Percentiles rank a stretch among this genome's conserved stretches.
Evolutionary conservation across 345 rosid genomes (phyloP).

Genomic region (Heritiera fomes): DNA sequence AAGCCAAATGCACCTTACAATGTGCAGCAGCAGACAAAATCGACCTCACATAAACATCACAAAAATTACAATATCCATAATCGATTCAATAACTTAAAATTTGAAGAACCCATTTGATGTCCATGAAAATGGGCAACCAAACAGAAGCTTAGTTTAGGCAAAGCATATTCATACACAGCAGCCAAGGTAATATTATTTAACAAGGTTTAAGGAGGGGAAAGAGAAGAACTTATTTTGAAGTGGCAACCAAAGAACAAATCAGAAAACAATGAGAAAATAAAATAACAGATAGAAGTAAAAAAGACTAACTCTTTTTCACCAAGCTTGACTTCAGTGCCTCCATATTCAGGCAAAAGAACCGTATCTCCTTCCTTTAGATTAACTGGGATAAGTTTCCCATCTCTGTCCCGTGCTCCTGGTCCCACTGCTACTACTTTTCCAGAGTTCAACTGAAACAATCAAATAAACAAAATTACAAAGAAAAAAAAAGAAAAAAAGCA

Average conservation of each 20-base stretch:
- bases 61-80: neutral
- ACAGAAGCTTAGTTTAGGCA: neutral
- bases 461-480: neutral
- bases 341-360: slow-evolving; percentile 74
- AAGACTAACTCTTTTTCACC: slow-evolving; percentile 71
- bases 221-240: too few relatives aligned
- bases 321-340: slow-evolving; percentile 78
- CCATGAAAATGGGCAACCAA: neutral
- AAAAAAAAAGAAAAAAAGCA: neutral
- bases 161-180: neutral
- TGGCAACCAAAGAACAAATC: neutral
- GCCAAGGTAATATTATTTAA: too few relatives aligned
- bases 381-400: slow-evolving; percentile 66
- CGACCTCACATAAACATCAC: neutral
- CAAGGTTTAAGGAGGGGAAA: neutral
- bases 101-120: neutral
- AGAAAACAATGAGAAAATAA: neutral
- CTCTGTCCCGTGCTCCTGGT: slow-evolving; percentile 59
- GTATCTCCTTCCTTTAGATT: slow-evolving; percentile 78
- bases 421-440: slow-evolving; percentile 81
- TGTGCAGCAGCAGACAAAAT: neutral
- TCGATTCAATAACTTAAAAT: neutral
- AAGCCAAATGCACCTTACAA: neutral
- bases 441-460: slow-evolving; percentile 56
- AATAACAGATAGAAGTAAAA: neutral